phyloP scores from a whole-genome alignment of 257 asterid genomes.

The Capsicum baccatum region DNA sequence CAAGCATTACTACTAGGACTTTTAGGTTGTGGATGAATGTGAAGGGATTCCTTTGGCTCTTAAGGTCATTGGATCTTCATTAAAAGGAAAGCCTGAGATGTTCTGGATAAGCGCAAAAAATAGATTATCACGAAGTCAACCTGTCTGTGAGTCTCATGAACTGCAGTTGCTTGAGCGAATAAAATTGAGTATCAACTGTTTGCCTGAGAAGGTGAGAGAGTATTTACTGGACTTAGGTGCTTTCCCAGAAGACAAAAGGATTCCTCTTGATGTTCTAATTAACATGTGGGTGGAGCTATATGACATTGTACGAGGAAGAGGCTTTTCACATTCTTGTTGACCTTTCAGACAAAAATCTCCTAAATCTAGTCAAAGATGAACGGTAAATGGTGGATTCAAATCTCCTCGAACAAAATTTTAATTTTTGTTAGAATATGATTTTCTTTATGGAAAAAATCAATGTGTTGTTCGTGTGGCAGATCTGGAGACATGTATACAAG shows the following conservation, averaged over 20 bases:
- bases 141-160: constrained; percentile 80
- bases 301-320: no score
- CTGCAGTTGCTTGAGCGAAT: constrained; percentile 70
- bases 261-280: constrained; percentile 81
- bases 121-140: constrained; percentile 68
- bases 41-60: no score
- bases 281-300: constrained; percentile 30
- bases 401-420: no score
- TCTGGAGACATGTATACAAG: constrained; percentile 50
- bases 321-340: no score
- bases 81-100: constrained; percentile 79
- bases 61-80: not conserved
- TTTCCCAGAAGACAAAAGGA: constrained; percentile 84
- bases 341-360: no score
- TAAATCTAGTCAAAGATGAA: no score
- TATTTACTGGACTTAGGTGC: constrained; percentile 87
- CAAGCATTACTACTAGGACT: no score
- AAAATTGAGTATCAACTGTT: constrained; percentile 74
- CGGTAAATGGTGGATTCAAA: no score
- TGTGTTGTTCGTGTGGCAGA: no score
- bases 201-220: constrained; percentile 67
- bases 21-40: no score
- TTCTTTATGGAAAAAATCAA: no score
- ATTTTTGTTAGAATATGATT: no score
- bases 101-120: constrained; percentile 76